Percentiles rank a stretch among this genome's conserved stretches.
Conservation (phyloP, 495 filamentous ascomycete genomes). For the Penicillium ochrochloron region DNA sequence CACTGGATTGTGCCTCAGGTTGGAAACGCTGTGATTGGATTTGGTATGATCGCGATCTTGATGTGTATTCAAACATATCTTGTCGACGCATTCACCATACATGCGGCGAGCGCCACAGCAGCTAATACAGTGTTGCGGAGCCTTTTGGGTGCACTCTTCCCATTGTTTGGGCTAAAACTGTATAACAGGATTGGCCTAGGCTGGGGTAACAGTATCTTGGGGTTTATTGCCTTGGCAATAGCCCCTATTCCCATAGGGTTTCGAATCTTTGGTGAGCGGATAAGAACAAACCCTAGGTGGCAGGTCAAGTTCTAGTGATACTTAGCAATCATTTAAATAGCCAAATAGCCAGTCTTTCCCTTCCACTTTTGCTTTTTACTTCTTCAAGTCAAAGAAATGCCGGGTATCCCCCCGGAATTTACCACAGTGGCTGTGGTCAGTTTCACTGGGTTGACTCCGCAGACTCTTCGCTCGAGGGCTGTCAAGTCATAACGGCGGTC, state of each 20-base stretch:
- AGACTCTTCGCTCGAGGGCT: neutral
- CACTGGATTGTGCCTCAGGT: constrained; percentile 15
- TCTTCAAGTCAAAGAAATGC: neutral
- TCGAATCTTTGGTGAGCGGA: constrained; percentile 1
- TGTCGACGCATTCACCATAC: constrained; percentile 54
- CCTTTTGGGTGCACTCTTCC: constrained; percentile 44
- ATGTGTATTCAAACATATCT: constrained; percentile 59
- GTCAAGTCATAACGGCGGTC: neutral
- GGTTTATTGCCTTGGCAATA: constrained; percentile 6
- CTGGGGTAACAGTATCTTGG: constrained; percentile 1
- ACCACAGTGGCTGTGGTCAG: neutral
- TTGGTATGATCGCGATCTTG: constrained; percentile 58
- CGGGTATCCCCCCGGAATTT: neutral
- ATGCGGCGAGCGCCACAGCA: constrained; percentile 69
- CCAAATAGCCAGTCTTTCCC: neutral
- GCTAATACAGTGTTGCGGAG: constrained; percentile 68
- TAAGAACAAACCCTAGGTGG: constrained; percentile 2
- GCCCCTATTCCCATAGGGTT: neutral
- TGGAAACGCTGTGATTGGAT: constrained; percentile 33
- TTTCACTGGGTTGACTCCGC: neutral
- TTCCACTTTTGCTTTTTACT: neutral
- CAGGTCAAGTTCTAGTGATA: constrained; percentile 6
- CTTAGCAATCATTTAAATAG: neutral
- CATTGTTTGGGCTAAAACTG: neutral
- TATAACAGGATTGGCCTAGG: neutral